phyloP scores from a whole-genome alignment of 768 basidiomycete genomes.

The Brasilioporus rufonigricans region DNA sequence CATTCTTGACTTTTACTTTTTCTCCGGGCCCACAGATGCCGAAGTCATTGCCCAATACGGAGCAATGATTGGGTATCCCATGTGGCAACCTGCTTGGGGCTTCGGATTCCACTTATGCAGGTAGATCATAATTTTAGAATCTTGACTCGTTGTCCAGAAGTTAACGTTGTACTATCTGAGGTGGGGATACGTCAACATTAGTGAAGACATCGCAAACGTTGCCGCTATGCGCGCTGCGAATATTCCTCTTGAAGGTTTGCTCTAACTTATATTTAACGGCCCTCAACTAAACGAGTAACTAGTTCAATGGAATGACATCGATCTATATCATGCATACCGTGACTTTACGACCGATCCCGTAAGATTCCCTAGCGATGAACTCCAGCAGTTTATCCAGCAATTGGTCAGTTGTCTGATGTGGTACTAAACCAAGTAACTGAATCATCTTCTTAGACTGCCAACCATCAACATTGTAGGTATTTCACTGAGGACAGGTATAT shows the following conservation, averaged over 20 bases:
- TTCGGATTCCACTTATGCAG: constrained; percentile 79
- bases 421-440: constrained; percentile 2
- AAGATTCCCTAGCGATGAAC: constrained; percentile 54
- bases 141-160: neutral
- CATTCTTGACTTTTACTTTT: constrained; percentile 75
- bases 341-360: constrained; percentile 71
- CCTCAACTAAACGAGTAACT: neutral
- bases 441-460: constrained; percentile 13
- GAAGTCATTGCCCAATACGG: constrained; percentile 73
- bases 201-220: constrained; percentile 55
- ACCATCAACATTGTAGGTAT: constrained; percentile 31
- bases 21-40: constrained; percentile 51
- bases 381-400: constrained; percentile 51
- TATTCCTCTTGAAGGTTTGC: constrained; percentile 72
- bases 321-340: constrained; percentile 64
- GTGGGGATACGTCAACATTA: constrained; percentile 53
- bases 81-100: constrained; percentile 71
- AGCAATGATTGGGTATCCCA: constrained; percentile 61
- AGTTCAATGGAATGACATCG: constrained; percentile 83
- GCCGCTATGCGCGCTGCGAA: constrained; percentile 60
- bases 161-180: neutral
- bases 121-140: constrained; percentile 25
- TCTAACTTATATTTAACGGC: neutral
- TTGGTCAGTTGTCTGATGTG: constrained; percentile 42
- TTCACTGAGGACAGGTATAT: neutral